Evolutionary conservation across 306 rosid genomes (phyloP).

Genomic region (Lotus japonicus): DNA sequence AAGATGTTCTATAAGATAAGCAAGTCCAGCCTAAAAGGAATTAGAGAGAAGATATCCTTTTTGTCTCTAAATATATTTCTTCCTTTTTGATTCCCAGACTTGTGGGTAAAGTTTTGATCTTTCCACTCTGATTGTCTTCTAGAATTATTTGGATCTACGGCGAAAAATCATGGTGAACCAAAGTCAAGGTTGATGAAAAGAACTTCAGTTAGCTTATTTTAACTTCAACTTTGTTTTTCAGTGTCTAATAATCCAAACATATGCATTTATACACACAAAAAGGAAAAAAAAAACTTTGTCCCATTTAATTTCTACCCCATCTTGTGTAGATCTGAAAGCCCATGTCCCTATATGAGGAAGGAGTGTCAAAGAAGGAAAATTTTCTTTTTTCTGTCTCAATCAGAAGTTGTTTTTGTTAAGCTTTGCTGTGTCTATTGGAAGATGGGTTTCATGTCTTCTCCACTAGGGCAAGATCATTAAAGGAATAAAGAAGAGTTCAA

Average conservation of each 20-base stretch:
- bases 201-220: too few relatives aligned
- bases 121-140: conserved; percentile 10
- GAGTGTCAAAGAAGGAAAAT: neutral
- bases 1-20: neutral
- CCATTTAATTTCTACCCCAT: neutral
- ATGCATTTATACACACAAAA: neutral
- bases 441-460: neutral
- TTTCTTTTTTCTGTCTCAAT: neutral
- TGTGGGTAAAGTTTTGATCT: conserved; percentile 20
- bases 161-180: too few relatives aligned
- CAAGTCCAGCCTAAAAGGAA: too few relatives aligned
- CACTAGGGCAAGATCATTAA: conserved; percentile 31
- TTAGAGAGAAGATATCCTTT: too few relatives aligned
- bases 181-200: too few relatives aligned
- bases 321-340: conserved; percentile 24
- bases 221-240: too few relatives aligned
- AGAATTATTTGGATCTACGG: too few relatives aligned
- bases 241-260: too few relatives aligned
- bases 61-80: neutral
- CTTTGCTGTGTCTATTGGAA: conserved; percentile 1
- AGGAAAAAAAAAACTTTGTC: neutral
- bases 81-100: neutral
- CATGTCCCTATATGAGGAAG: neutral
- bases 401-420: neutral
- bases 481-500: too few relatives aligned